Evolutionary conservation across 2,329 filamentous ascomycete species (phyloP).

Genomic region (Aspergillus chevalieri): DNA sequence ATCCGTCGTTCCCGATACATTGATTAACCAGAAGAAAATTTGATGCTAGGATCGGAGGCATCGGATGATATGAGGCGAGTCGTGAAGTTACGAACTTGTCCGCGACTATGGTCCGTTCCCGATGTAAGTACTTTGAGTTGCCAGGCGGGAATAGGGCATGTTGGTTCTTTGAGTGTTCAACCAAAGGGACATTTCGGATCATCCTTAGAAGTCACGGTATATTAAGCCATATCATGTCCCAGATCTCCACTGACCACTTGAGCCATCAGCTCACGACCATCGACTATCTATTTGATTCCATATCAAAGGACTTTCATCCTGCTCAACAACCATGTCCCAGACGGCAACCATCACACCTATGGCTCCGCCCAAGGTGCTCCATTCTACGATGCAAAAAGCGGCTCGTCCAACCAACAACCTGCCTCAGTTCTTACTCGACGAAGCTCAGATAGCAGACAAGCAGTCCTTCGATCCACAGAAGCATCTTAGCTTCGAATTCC

Average conservation of each 20-base stretch:
- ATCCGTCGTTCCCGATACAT: not conserved
- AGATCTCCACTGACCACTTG: not conserved
- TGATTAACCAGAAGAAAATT: not conserved
- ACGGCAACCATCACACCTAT: conserved; percentile 22
- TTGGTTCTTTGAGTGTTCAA: not conserved
- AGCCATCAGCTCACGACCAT: not conserved
- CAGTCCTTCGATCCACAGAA: conserved; percentile 15
- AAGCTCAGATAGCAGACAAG: no score
- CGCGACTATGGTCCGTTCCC: no score
- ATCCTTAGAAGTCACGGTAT: no score
- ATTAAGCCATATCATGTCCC: not conserved
- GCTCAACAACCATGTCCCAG: not conserved
- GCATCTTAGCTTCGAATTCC: conserved; percentile 49
- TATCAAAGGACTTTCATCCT: not conserved
- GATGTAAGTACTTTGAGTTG: not conserved
- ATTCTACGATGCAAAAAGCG: conserved; percentile 33
- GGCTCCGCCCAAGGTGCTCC: conserved; percentile 8
- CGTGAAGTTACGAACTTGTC: not conserved
- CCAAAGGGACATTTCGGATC: not conserved
- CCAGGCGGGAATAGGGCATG: not conserved
- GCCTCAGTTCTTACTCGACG: conserved; percentile 8
- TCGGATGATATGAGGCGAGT: not conserved
- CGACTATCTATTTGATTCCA: not conserved
- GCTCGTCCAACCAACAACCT: not conserved
- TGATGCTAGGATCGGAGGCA: not conserved